A percentile compares a stretch with the other conserved stretches of the same genome.
Evolutionary conservation across 2,329 filamentous ascomycete species (phyloP).

Genomic region (Arthrobotrys megalospora): DNA sequence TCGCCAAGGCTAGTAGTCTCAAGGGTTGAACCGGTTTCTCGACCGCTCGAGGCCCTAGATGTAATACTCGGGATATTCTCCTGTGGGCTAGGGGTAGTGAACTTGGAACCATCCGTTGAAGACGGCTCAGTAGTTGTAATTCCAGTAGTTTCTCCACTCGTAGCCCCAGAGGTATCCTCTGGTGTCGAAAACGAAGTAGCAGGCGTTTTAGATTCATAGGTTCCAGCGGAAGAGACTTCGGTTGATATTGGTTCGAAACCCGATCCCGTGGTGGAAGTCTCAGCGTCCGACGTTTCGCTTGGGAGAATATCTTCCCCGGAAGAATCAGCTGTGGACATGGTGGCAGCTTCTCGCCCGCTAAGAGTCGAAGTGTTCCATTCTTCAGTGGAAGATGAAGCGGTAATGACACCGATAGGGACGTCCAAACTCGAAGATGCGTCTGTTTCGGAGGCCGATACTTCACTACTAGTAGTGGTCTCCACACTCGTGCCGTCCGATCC

Average conservation of each 20-base stretch:
- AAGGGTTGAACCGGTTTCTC: background rate
- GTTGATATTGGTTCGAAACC: background rate
- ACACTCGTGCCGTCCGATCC: background rate
- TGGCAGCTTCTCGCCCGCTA: background rate
- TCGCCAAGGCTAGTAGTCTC: background rate
- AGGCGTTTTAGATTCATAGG: too few species aligned
- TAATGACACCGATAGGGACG: background rate
- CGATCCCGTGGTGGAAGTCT: background rate
- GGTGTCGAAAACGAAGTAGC: background rate
- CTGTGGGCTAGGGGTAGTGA: background rate
- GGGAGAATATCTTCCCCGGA: background rate
- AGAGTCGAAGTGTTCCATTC: background rate
- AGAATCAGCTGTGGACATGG: too few species aligned
- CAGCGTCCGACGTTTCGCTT: background rate
- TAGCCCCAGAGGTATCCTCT: background rate
- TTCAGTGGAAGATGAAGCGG: background rate
- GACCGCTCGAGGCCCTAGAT: background rate
- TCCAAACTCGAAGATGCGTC: background rate
- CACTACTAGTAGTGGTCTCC: background rate
- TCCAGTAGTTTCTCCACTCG: background rate
- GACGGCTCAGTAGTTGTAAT: background rate
- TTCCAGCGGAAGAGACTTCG: background rate
- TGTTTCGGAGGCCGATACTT: background rate
- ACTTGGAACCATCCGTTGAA: background rate
- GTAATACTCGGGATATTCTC: background rate